phyloP scores from a whole-genome alignment of 1,284 basidiomycete species.

The Ustilago vetiveriae region DNA sequence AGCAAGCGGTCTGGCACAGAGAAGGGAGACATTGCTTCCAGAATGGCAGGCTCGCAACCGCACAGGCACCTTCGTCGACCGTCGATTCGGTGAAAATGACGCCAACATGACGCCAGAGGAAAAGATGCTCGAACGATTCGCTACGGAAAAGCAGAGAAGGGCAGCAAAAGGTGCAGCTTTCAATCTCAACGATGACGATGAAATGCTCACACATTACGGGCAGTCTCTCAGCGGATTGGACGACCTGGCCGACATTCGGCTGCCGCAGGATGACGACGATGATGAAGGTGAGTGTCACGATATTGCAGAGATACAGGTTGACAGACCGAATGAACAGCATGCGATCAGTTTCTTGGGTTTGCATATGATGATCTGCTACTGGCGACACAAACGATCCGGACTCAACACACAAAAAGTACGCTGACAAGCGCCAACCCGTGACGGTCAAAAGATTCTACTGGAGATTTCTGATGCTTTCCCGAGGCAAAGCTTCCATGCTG shows the following conservation, averaged over 20 bases:
- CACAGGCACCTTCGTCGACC: constrained; percentile 88
- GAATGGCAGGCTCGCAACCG: constrained; percentile 80
- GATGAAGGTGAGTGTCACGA: constrained; percentile 53
- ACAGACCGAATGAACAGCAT: background rate
- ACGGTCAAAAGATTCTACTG: constrained; percentile 65
- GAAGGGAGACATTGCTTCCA: constrained; percentile 78
- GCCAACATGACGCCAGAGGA: constrained; percentile 90
- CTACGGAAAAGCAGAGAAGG: constrained; percentile 73
- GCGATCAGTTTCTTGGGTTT: background rate
- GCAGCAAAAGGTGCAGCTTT: constrained; percentile 80
- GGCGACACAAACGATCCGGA: constrained; percentile 56
- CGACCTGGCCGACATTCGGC: constrained; percentile 79
- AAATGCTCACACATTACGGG: constrained; percentile 85
- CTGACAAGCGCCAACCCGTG: constrained; percentile 53
- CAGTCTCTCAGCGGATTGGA: constrained; percentile 84
- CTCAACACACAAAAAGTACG: constrained; percentile 37
- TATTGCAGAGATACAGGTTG: background rate
- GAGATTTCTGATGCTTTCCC: constrained; percentile 63
- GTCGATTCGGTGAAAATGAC: constrained; percentile 95
- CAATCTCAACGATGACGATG: constrained; percentile 78
- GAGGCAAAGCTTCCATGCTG: background rate
- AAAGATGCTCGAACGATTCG: constrained; percentile 96
- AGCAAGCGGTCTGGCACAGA: constrained; percentile 85
- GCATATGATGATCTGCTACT: constrained; percentile 56
- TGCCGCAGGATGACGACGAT: constrained; percentile 52